Conservation (phyloP, 1,139 yeast species). For the Nadsonia commutata region DNA sequence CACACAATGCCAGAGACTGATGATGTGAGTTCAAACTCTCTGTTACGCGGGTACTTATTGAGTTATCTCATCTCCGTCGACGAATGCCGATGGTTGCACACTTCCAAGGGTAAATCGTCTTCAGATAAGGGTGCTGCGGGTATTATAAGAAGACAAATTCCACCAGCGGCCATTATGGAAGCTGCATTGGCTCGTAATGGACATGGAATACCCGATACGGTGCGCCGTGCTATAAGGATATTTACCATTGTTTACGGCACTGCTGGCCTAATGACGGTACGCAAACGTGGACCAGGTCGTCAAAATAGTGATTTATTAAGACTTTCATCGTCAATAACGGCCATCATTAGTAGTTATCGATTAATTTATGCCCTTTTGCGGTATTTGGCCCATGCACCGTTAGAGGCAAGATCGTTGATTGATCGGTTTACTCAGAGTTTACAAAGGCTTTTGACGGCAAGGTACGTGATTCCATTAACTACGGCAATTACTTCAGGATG, state of each 20-base stretch:
- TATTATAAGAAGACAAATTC: no score
- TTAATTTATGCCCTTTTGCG: background rate
- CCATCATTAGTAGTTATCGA: background rate
- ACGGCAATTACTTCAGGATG: conserved; percentile 20
- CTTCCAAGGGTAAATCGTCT: no score
- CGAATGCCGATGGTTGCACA: no score
- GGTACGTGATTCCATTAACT: conserved; percentile 13
- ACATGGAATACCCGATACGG: background rate
- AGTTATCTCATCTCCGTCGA: no score
- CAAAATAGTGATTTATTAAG: background rate
- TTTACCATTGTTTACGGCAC: background rate
- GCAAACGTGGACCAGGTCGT: background rate
- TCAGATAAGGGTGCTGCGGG: no score
- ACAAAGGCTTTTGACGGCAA: background rate
- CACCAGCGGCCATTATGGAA: no score
- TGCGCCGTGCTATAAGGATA: background rate
- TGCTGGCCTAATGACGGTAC: background rate
- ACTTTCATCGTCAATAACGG: background rate
- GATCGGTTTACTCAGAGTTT: background rate
- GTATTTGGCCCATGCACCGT: background rate
- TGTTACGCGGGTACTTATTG: no score
- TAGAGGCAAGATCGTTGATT: background rate
- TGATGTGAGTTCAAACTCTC: no score
- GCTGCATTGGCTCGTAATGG: no score
- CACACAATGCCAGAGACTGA: no score